Evolutionary conservation across 2,329 filamentous ascomycete genomes (phyloP).

Genomic region (Hypomyces perniciosus): DNA sequence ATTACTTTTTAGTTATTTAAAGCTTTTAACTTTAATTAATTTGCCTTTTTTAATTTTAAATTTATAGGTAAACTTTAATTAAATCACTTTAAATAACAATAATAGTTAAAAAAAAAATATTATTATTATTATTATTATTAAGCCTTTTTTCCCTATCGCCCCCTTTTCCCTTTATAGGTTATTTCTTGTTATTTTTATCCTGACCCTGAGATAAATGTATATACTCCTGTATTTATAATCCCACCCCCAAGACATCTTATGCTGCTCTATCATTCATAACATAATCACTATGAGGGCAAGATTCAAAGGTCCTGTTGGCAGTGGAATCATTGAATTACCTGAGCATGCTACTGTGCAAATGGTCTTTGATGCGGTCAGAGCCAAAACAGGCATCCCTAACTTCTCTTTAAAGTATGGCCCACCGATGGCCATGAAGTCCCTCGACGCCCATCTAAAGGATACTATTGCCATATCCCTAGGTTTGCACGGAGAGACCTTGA

Average conservation of each 20-base stretch:
- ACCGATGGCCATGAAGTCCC: conserved; percentile 57
- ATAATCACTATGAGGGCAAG: conserved; percentile 58
- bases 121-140: too few species aligned
- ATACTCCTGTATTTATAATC: not conserved
- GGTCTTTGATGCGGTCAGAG: conserved; percentile 54
- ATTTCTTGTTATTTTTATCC: not conserved
- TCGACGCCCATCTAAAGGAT: conserved; percentile 52
- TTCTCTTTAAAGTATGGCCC: conserved; percentile 83
- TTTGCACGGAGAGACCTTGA: conserved; percentile 45
- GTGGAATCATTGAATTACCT: conserved; percentile 61
- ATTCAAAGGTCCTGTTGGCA: conserved; percentile 68
- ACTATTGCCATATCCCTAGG: conserved; percentile 43
- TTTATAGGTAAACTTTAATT: too few species aligned
- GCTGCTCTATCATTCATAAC: too few species aligned
- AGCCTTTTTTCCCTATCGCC: too few species aligned
- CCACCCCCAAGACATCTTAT: not conserved
- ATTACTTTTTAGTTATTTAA: too few species aligned
- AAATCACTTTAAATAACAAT: too few species aligned
- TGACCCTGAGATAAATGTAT: not conserved
- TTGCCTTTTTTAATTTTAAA: too few species aligned
- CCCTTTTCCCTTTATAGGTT: conserved; percentile 1
- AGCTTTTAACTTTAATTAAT: too few species aligned
- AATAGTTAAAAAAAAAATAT: too few species aligned
- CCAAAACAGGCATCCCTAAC: conserved; percentile 56
- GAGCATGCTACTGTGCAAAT: conserved; percentile 61